Evolutionary conservation across 202 grass and related monocot genomes (phyloP).

Genomic region (Setaria viridis): DNA sequence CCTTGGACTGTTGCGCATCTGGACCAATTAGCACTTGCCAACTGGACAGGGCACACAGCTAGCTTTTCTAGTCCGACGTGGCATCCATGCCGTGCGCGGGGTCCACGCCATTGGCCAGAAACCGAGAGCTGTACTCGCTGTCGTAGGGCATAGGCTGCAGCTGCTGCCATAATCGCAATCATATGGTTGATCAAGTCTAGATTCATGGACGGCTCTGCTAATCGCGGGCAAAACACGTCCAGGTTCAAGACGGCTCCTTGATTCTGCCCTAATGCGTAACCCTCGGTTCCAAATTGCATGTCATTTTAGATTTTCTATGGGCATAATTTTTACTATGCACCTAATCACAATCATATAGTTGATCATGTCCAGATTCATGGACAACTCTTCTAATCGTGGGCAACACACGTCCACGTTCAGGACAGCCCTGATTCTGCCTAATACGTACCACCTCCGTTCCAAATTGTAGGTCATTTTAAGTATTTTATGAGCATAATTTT

Average conservation of each 20-base stretch:
- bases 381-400: too few species aligned
- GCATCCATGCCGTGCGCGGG: neutral
- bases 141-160: neutral
- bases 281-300: too few species aligned
- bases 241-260: constrained; percentile 22
- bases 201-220: neutral
- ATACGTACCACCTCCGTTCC: too few species aligned
- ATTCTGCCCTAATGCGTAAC: neutral
- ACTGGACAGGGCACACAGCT: neutral
- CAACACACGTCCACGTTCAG: too few species aligned
- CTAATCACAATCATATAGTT: too few species aligned
- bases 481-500: too few species aligned
- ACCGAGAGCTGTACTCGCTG: neutral
- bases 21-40: constrained; percentile 1
- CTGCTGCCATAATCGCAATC: neutral
- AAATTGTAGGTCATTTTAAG: too few species aligned
- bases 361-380: too few species aligned
- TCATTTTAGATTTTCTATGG: too few species aligned
- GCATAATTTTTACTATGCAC: too few species aligned
- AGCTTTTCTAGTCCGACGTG: neutral
- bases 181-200: constrained; percentile 11
- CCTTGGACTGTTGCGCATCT: neutral
- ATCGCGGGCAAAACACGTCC: constrained; percentile 2
- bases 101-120: neutral
- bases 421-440: too few species aligned